Base-by-base conservation (phyloP, 352 stramenopile species). In the Phytophthora nicotianae region DNA sequence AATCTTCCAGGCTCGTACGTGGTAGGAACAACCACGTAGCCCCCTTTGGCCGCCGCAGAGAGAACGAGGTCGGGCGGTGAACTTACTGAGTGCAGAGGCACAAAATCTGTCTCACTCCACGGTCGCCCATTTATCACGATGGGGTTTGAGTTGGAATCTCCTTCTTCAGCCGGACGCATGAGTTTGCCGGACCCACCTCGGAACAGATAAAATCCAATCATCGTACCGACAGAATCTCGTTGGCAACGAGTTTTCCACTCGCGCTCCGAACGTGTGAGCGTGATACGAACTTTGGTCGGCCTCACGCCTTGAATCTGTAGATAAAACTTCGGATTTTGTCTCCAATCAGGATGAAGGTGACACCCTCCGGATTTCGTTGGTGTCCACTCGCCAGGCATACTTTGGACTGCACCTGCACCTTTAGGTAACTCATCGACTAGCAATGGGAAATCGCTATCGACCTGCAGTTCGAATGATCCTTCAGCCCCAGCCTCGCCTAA, bases 201-300 rank as follows among this genome's bases (percentile, higher is more conserved):
- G 46, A 93, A 91, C 8, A 96, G 54, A 58, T 97, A 97, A 55
- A 97, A 97, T 13, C 90, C 90, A 60, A 97, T 94, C 90, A 97
- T 97, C 29, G 78, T 81, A 14, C 89, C 90, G 11, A 97, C 88
- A 0, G 78, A 74, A 65, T 97, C 90, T 9, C 83, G 82, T 49
- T 90, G 89, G 60, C 86, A 96, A 48, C 90, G 88, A 21, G 61
- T 63, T 29, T 80, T 83, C 90, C 90, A 97, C 66, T 95, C 83
- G 29, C 86, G 75, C 51, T 96, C 90, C 11, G 83, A 90, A 2
- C 89, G 78, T 8, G 83, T 88, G 33, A 97, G 72, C 19, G 81
- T 83, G 71, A 97, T 90, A 26, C 79, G 85, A 8, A 95, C 85
- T 42, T 83, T 89, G 3, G 79, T 80, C 5, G 83, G 76, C 1